Conservation (phyloP, 148 eudicot genomes). For the Chenopodium album region DNA sequence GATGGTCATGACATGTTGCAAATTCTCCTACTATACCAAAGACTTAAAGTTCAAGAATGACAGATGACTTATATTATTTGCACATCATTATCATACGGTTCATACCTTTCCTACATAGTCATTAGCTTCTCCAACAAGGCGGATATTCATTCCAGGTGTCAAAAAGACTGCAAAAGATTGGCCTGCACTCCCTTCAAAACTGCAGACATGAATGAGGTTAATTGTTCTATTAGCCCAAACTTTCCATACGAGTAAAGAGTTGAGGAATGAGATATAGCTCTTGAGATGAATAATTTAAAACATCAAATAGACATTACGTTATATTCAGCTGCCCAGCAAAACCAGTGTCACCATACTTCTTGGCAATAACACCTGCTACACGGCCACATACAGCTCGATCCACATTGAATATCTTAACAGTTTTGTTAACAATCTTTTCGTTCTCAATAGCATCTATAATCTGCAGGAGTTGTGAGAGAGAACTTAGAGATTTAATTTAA, state of each 20-base stretch:
- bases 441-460: conserved; percentile 84
- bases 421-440: conserved; percentile 78
- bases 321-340: conserved; percentile 97
- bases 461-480: conserved; percentile 38
- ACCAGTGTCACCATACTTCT: conserved; percentile 97
- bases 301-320: conserved; percentile 45
- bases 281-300: not conserved
- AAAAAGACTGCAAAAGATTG: conserved; percentile 93
- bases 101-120: conserved; percentile 97
- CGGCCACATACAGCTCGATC: conserved; percentile 99
- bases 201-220: conserved; percentile 32
- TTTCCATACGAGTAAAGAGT: conserved; percentile 3
- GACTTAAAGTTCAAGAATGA: not conserved
- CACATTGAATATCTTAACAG: conserved; percentile 71
- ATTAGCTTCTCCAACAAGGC: conserved; percentile 95
- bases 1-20: not conserved
- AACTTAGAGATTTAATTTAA: not conserved
- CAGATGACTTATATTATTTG: not conserved
- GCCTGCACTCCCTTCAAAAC: conserved; percentile 95
- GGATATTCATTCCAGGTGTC: conserved; percentile 96
- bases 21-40: conserved; percentile 8
- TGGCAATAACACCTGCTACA: conserved; percentile 88
- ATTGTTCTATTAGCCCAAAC: not conserved
- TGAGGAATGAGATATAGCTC: not conserved
- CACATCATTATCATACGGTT: conserved; percentile 50